Evolutionary conservation across 345 rosid genomes (phyloP).

Genomic region (Gossypium longicalyx): DNA sequence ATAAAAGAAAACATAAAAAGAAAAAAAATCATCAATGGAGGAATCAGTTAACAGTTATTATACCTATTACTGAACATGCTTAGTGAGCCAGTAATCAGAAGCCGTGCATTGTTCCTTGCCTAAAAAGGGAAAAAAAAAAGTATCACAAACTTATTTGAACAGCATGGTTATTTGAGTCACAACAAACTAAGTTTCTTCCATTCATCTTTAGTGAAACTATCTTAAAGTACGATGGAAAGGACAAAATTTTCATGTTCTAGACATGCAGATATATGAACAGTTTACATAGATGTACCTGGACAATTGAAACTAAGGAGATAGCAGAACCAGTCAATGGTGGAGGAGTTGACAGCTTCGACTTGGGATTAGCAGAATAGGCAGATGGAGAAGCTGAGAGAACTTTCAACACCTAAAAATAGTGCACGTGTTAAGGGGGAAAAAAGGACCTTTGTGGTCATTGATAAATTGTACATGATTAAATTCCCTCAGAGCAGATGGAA

Average conservation of each 20-base stretch:
- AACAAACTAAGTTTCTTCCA: not conserved
- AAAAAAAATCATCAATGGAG: constrained; percentile 9
- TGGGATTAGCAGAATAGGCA: constrained; percentile 69
- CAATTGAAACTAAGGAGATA: constrained; percentile 62
- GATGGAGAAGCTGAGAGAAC: constrained; percentile 70
- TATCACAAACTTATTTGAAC: not conserved
- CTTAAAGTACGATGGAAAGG: not conserved
- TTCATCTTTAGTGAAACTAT: not conserved
- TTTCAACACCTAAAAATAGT: constrained; percentile 41
- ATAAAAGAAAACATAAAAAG: no score
- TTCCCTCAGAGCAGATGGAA: not conserved
- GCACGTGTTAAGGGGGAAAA: constrained; percentile 1
- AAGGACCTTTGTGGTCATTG: not conserved
- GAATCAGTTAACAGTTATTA: not conserved
- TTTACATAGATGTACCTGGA: constrained; percentile 39
- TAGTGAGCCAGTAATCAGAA: constrained; percentile 57
- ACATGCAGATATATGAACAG: not conserved
- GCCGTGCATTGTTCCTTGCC: constrained; percentile 80
- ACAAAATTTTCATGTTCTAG: not conserved
- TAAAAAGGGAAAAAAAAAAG: not conserved
- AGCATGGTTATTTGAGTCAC: constrained; percentile 5
- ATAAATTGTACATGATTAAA: not conserved
- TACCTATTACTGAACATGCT: constrained; percentile 59
- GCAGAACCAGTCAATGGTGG: constrained; percentile 55
- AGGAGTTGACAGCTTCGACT: constrained; percentile 48